Evolutionary conservation across 768 basidiomycete genomes (phyloP).

Genomic region (Xerocomellus amylosporus): DNA sequence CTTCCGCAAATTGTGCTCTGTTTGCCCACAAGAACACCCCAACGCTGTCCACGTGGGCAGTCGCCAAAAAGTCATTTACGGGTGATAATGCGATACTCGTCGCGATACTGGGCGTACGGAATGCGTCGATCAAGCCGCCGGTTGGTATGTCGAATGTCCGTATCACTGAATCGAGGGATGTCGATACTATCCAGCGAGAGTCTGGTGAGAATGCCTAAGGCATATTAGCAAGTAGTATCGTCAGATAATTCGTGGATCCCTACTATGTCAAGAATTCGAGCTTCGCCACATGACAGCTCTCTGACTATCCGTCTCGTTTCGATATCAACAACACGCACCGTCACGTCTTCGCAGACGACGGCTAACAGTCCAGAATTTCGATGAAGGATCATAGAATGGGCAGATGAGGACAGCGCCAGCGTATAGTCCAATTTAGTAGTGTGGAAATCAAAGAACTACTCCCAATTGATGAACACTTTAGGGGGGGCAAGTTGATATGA

Average conservation of each 20-base stretch:
- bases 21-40: conserved; percentile 99
- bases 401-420: conserved; percentile 62
- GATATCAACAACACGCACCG: conserved; percentile 84
- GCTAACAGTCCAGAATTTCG: conserved; percentile 84
- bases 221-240: conserved; percentile 1
- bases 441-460: conserved; percentile 96
- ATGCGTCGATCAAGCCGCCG: conserved; percentile 87
- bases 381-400: conserved; percentile 72
- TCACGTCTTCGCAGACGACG: conserved; percentile 79
- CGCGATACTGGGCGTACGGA: conserved; percentile 82
- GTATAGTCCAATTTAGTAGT: conserved; percentile 70
- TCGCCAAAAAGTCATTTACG: conserved; percentile 92
- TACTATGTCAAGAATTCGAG: conserved; percentile 87
- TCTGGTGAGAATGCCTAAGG: conserved; percentile 89
- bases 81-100: conserved; percentile 93
- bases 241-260: conserved; percentile 26
- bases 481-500: background rate
- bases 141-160: conserved; percentile 96
- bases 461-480: background rate
- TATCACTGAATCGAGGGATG: conserved; percentile 87
- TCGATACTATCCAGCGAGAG: conserved; percentile 87
- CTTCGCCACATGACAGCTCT: conserved; percentile 72
- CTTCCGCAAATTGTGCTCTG: conserved; percentile 87
- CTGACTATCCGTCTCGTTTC: conserved; percentile 87
- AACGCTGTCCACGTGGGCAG: conserved; percentile 90